A percentile compares a stretch with the other conserved stretches of the same genome.
phyloP scores from a whole-genome alignment of 108 stramenopile genomes.

The Cyclostephanos tholiformis region DNA sequence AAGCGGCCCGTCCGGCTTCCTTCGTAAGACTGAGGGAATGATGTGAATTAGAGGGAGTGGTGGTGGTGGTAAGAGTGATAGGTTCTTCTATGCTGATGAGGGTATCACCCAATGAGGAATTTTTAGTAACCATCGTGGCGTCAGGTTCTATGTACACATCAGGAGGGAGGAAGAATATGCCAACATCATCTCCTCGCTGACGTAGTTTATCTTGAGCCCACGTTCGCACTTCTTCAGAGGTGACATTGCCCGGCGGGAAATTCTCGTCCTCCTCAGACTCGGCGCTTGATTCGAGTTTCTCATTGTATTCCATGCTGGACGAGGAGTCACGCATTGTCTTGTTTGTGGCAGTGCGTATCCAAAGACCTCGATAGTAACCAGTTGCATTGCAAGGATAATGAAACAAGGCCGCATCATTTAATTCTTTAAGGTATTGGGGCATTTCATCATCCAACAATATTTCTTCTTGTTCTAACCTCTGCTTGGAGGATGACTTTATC shows the following conservation, averaged over 20 bases:
- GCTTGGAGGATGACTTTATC: background rate
- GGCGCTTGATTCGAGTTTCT: slow-evolving; percentile 5
- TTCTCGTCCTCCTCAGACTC: slow-evolving; percentile 3
- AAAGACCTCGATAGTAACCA: slow-evolving; percentile 84
- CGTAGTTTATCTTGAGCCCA: slow-evolving; percentile 33
- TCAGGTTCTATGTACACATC: slow-evolving; percentile 34
- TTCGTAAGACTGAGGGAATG: slow-evolving; percentile 53
- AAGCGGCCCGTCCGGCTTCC: slow-evolving; percentile 62
- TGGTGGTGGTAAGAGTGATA: background rate
- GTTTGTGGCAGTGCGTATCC: slow-evolving; percentile 44
- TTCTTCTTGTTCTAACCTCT: slow-evolving; percentile 1
- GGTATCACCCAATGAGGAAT: slow-evolving; percentile 20
- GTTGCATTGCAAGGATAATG: slow-evolving; percentile 89
- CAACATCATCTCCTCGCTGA: slow-evolving; percentile 36
- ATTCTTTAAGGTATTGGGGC: background rate
- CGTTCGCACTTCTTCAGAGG: slow-evolving; percentile 26
- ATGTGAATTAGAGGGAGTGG: background rate
- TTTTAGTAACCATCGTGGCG: background rate
- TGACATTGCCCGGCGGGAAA: slow-evolving; percentile 5
- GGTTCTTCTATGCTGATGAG: background rate
- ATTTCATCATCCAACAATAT: background rate
- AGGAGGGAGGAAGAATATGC: slow-evolving; percentile 60
- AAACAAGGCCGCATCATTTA: slow-evolving; percentile 36
- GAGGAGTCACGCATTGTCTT: background rate
- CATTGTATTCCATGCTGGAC: background rate